Evolutionary conservation across 768 basidiomycete species (phyloP), one percentile per base, ranked within the genome.

Genomic region (Fomitopsis serialis): DNA sequence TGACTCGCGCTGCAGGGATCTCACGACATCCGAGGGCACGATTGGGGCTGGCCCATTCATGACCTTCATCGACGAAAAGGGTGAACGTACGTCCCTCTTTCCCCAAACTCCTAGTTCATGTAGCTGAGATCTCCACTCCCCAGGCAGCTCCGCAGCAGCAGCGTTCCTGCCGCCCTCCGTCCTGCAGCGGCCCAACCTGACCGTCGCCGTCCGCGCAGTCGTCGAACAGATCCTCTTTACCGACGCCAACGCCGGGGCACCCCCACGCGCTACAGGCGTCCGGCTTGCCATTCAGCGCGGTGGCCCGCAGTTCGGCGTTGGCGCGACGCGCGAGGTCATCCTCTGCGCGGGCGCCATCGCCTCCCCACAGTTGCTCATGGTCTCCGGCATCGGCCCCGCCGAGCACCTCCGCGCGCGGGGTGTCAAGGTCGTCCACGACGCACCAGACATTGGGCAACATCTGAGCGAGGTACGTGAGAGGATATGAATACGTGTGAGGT

Each of bases 351-450:
- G 61, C 9, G 53, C 50, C 2, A 27, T 62, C 12, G 57, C 48
- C 15, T 50, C 58, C 9, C 55, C 58, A 5, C 59, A 67, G 15
- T 24, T 69, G 11, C 51, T 68, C 2, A 49, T 65, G 52, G 52
- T 63, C 23, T 67, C 66, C 5, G 68, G 68, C 7, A 56, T 69
- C 40, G 68, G 68, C 2, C 58, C 60, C 13, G 15, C 50, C 0
- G 43, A 21, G 3, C 49, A 60, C 11, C 57, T 69, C 34, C 24
- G 45, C 3, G 34, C 46, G 17, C 34, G 61, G 17, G 56, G 53
- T 11, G 59, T 69, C 23, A 27, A 40, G 1, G 25, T 58, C n/a
- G 43, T 64, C n/a, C 34, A 49, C 11, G 51, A 66, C 48, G 52
- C 63, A 9, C 65, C 67, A 2, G 59, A 54, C 1, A 67, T 69